Evolutionary conservation across 768 basidiomycete species (phyloP), one percentile per base, ranked within the genome.

Genomic region (Leccinellum rugosiceps): DNA sequence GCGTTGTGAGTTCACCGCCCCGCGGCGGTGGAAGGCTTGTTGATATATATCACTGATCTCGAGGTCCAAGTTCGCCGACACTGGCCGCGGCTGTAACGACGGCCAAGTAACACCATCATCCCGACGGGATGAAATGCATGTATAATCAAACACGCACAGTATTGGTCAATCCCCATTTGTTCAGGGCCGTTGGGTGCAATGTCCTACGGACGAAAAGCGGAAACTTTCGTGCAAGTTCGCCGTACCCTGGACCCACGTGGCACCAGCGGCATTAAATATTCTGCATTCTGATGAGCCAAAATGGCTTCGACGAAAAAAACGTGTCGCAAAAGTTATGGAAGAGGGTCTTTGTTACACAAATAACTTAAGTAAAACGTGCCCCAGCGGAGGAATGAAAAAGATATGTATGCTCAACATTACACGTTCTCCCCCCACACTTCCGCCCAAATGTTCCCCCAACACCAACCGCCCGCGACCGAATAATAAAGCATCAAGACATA

Each of bases 401-500:
- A n/a, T n/a, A 23, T 1, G 13, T n/a, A 26, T 47, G 21, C 26
- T 58, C 55, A 21, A 57, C 17, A 35, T 48, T 23, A 15, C 41
- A 45, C 11, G 38, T 34, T 34, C 10, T 28, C 25, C n/a, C 31
- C 25, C 28, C 47, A 8, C 28, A 50, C 9, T 11, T 21, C 6
- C 35, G 28, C 26, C 25, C 48, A n/a, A 35, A 31, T n/a, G 15
- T 11, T 25, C n/a, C 21, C n/a, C 34, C 55, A n/a, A 6, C 26
- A 44, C 13, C 26, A 23, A 11, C 13, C 15, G 31, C 23, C 23
- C 23, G 19, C 31, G 26, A 30, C 35, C 43, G 23, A 56, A 51
- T 56, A 57, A 30, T 17, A 30, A 32, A 32, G 41, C 45, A 31
- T 31, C 54, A 54, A 61, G 32, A 58, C 53, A 50, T 68, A 58